phyloP scores from a whole-genome alignment of 192 early-diverging fungal species.

The Thoreauomyces humboldtii region DNA sequence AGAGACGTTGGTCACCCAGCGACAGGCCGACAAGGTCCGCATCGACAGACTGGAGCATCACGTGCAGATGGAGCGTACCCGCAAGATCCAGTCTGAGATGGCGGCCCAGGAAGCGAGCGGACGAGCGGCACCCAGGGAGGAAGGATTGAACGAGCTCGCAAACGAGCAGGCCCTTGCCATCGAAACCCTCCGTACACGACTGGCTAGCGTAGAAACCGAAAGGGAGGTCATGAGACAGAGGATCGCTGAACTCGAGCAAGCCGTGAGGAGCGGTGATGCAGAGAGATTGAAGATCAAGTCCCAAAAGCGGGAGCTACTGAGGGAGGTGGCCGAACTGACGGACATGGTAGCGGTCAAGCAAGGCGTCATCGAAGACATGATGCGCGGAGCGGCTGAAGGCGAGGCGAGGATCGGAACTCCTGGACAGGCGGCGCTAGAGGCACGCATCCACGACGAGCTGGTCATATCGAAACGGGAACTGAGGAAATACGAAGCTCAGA shows the following conservation, averaged over 20 bases:
- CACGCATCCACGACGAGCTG: conserved; percentile 24
- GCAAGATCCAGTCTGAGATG: conserved; percentile 42
- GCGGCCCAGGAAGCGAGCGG: conserved; percentile 22
- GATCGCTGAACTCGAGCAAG: background rate
- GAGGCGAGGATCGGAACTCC: background rate
- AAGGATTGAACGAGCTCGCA: conserved; percentile 13
- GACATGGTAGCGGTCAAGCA: background rate
- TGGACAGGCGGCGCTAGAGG: conserved; percentile 23
- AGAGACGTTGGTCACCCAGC: conserved; percentile 3
- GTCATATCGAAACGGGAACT: conserved; percentile 33
- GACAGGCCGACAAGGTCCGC: conserved; percentile 28
- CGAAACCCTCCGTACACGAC: background rate
- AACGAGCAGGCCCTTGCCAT: conserved; percentile 27
- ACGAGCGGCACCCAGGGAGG: conserved; percentile 15
- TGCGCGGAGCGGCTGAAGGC: background rate
- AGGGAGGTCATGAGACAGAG: background rate
- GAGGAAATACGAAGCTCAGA: conserved; percentile 30
- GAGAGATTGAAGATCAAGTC: background rate
- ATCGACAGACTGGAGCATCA: conserved; percentile 46
- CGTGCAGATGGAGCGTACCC: conserved; percentile 42
- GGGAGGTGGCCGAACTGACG: background rate
- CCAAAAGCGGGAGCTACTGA: too few species aligned
- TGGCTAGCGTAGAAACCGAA: background rate
- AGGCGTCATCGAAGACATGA: conserved; percentile 3
- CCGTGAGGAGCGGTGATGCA: background rate